Evolutionary conservation across 192 early-diverging fungal genomes (phyloP).

Genomic region (Mortierella alpina): DNA sequence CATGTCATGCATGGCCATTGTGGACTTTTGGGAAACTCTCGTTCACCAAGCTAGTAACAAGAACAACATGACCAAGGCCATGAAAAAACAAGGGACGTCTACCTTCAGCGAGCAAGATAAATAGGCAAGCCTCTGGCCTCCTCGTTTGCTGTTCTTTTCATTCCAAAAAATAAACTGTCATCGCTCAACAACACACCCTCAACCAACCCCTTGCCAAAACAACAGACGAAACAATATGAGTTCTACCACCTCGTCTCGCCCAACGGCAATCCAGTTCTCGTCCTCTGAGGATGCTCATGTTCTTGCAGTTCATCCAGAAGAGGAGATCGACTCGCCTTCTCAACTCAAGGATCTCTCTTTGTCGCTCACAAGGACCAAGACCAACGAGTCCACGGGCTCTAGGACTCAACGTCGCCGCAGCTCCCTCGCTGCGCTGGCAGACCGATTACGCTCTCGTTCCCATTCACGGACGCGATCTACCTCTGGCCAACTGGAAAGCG

Average conservation of each 20-base stretch:
- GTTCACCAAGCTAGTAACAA: too few relatives aligned
- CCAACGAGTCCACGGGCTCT: slow-evolving; percentile 5
- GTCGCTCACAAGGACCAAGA: background rate
- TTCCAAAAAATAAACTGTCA: too few relatives aligned
- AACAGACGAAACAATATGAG: background rate
- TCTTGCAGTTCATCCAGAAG: background rate
- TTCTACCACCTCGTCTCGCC: background rate
- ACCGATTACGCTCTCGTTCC: slow-evolving; percentile 27
- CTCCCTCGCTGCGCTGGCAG: slow-evolving; percentile 14
- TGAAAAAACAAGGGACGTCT: too few relatives aligned
- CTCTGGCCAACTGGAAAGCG: background rate
- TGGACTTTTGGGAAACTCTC: too few relatives aligned
- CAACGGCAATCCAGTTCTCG: background rate
- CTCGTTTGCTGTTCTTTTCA: too few relatives aligned
- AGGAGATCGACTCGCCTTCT: background rate
- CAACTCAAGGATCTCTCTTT: slow-evolving; percentile 1
- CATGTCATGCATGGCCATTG: too few relatives aligned
- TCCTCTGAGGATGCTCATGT: background rate
- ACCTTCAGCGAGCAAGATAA: too few relatives aligned
- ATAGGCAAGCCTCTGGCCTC: too few relatives aligned
- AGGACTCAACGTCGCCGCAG: slow-evolving; percentile 5
- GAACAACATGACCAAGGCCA: too few relatives aligned
- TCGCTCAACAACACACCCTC: too few relatives aligned
- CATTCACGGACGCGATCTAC: slow-evolving; percentile 10
- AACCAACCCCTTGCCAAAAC: background rate